Conservation (phyloP, 2,329 filamentous ascomycete genomes). For the Cladosporium sp. region DNA sequence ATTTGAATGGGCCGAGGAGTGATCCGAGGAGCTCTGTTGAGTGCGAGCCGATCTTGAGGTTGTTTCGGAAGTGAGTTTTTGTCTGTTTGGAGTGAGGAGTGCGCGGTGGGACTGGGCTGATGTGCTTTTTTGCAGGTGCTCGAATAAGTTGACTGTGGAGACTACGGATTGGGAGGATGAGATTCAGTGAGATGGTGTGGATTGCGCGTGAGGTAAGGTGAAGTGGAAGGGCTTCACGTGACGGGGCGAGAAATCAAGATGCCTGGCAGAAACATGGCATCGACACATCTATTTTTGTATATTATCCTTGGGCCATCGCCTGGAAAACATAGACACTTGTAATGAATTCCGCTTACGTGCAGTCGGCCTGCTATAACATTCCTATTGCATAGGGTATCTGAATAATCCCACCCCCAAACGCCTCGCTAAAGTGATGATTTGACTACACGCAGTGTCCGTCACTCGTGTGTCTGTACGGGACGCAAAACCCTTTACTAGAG, state of each 20-base stretch:
- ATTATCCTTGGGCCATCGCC: neutral
- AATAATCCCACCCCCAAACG: slow-evolving; percentile 30
- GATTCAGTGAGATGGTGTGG: slow-evolving; percentile 3
- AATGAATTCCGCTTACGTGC: neutral
- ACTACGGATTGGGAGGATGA: slow-evolving; percentile 61
- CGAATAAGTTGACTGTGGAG: slow-evolving; percentile 59
- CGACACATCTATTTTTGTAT: neutral
- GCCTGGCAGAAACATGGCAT: neutral
- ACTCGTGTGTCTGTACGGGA: neutral
- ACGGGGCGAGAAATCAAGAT: slow-evolving; percentile 1
- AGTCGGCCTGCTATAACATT: neutral
- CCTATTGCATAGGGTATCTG: slow-evolving; percentile 15
- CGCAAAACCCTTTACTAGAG: neutral
- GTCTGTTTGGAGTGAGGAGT: neutral
- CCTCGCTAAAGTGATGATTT: slow-evolving; percentile 38
- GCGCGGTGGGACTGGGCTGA: neutral
- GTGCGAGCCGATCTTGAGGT: slow-evolving; percentile 58
- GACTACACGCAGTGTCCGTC: slow-evolving; percentile 1
- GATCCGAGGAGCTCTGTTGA: slow-evolving; percentile 45
- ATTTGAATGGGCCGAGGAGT: slow-evolving; percentile 48
- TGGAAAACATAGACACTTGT: neutral
- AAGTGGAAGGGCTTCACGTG: slow-evolving; percentile 20
- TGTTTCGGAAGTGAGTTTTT: slow-evolving; percentile 58
- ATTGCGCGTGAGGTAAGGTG: slow-evolving; percentile 12
- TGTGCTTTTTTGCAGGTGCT: slow-evolving; percentile 42